Conservation (phyloP, 164 flowering plant genomes). For the Liquidambar formosana region DNA sequence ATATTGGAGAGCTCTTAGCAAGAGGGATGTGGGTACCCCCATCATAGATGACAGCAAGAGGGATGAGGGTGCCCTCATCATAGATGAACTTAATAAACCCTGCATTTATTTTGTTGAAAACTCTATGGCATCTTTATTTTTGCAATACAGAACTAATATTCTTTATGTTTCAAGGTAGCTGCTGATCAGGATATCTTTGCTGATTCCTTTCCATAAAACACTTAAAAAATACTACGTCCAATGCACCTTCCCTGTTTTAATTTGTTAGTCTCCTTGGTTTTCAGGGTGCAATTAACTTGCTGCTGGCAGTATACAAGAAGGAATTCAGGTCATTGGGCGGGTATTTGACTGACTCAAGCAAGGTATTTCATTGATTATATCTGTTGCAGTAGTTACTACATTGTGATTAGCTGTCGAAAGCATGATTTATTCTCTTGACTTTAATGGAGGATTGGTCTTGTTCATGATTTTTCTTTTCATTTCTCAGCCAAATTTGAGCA, state of each 20-base stretch:
- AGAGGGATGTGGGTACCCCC: no score
- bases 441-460: neutral
- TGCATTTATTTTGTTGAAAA: no score
- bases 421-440: neutral
- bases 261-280: conserved; percentile 5
- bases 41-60: no score
- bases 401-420: no score
- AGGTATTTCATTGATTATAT: conserved; percentile 44
- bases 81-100: no score
- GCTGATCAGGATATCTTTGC: neutral
- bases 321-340: conserved; percentile 76
- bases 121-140: neutral
- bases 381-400: neutral
- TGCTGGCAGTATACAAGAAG: conserved; percentile 87
- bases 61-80: no score
- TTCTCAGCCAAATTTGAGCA: conserved; percentile 71
- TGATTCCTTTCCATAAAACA: neutral
- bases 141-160: neutral
- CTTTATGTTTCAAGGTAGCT: neutral
- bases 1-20: no score
- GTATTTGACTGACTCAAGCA: conserved; percentile 76
- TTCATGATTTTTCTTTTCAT: conserved; percentile 10
- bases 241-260: neutral
- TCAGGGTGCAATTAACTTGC: conserved; percentile 93
- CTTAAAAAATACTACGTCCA: neutral